Conservation (phyloP, 768 basidiomycete species). For the Boletus tylopilopsis region DNA sequence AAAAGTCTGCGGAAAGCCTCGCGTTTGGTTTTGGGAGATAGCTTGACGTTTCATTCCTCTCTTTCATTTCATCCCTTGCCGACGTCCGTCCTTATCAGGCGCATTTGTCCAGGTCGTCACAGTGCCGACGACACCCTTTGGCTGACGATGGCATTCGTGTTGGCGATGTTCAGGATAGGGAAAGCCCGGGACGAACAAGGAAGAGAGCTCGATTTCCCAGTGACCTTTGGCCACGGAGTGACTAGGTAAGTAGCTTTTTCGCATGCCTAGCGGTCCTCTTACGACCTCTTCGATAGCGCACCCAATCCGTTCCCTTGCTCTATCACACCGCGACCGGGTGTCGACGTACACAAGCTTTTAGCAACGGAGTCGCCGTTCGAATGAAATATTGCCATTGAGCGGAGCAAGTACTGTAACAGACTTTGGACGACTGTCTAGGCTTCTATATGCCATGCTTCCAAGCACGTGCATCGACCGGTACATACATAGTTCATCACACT, state of each 20-base stretch:
- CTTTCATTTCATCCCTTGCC: neutral
- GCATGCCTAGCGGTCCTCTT: neutral
- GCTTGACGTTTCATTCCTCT: neutral
- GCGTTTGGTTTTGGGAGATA: conserved; percentile 26
- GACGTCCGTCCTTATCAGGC: conserved; percentile 9
- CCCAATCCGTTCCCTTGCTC: conserved; percentile 14
- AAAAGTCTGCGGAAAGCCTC: neutral
- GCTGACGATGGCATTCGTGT: conserved; percentile 24
- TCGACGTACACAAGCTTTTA: conserved; percentile 2
- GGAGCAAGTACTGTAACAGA: too few species aligned
- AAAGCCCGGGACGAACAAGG: conserved; percentile 25
- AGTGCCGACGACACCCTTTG: conserved; percentile 29
- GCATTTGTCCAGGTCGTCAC: conserved; percentile 32
- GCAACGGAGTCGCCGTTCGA: neutral
- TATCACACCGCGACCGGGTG: conserved; percentile 5
- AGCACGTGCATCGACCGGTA: too few species aligned
- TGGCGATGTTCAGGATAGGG: conserved; percentile 26
- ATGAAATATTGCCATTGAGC: too few species aligned
- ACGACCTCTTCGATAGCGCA: neutral
- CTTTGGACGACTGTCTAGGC: too few species aligned
- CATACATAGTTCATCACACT: too few species aligned
- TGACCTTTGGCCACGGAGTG: conserved; percentile 13
- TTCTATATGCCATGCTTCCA: too few species aligned
- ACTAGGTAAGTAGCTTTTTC: conserved; percentile 4
- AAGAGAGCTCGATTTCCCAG: conserved; percentile 19